Evolutionary conservation across 108 stramenopile genomes (phyloP), one percentile per base, ranked within the genome.

Genomic region (Nitzschia sp.): DNA sequence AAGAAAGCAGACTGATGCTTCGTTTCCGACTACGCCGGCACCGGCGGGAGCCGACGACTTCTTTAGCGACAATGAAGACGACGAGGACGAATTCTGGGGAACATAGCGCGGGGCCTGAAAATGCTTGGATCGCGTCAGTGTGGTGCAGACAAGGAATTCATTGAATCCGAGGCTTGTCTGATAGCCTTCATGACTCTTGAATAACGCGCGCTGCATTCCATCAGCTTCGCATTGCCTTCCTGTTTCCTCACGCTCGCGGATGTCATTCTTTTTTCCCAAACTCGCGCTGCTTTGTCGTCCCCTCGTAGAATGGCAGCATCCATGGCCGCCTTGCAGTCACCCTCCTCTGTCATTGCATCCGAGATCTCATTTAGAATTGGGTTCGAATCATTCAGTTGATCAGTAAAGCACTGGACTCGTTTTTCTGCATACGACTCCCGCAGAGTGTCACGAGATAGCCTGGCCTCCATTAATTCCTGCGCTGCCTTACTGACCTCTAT

Each of bases 401-500:
- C 64, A 3, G 89, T 93, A 45, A 93, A 92, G 29, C 72, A 70
- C 27, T 82, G 77, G 26, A 93, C 84, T 57, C 73, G 80, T 15
- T 68, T 71, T 35, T 84, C 74, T 31, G 76, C 77, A 55, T 75
- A 83, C 3, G 34, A 59, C 18, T 64, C 47, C 3, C 42, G 45
- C 1, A 32, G 32, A 9, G 36, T 27, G 56, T 90, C 78, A 19
- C 75, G 75, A 30, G 48, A 54, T 36, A 46, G 63, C 42, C 65
- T 80, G 24, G 85, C 90, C 35, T 80, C 73, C 18, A 84, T 66
- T 23, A 87, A 87, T 35, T 82, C 88, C 31, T 64, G 49, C 89
- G 90, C 87, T 19, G 92, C 89, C 64, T 87, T 90, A 69, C 78
- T 83, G 1, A 95, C 82, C 64, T 95, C 95, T 42, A 95, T 95